phyloP scores from a whole-genome alignment of 2,329 filamentous ascomycete species.

The Ophiostoma montium region DNA sequence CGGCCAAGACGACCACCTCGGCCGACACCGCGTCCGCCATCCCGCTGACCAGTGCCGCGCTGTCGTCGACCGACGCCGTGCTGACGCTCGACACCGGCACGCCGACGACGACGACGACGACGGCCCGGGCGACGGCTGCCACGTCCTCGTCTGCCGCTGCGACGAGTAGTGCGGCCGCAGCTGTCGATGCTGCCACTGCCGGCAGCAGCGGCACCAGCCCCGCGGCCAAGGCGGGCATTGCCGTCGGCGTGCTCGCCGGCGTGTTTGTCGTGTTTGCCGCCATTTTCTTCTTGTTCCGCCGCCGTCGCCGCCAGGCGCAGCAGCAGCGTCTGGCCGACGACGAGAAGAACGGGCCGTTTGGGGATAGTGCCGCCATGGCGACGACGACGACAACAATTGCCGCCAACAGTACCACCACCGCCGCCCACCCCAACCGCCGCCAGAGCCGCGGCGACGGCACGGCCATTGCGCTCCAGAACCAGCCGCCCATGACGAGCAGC shows the following conservation, averaged over 20 bases:
- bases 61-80: conserved; percentile 3
- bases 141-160: not conserved
- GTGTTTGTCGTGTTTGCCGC: conserved; percentile 52
- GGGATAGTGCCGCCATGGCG: conserved; percentile 15
- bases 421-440: conserved; percentile 28
- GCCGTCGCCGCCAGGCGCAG: conserved; percentile 48
- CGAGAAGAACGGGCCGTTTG: conserved; percentile 44
- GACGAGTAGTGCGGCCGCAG: conserved; percentile 1
- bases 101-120: not conserved
- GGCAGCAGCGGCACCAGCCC: conserved; percentile 3
- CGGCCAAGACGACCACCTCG: not conserved
- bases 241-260: conserved; percentile 62
- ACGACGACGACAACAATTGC: not conserved
- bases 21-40: not conserved
- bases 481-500: conserved; percentile 14
- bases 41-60: not conserved
- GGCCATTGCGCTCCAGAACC: conserved; percentile 24
- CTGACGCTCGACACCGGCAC: conserved; percentile 8
- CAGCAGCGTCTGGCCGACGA: conserved; percentile 35
- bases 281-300: conserved; percentile 57
- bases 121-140: no score
- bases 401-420: not conserved
- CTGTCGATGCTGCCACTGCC: no score
- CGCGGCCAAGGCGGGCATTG: conserved; percentile 64
- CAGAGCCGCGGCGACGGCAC: conserved; percentile 30